Base-by-base conservation (phyloP, 1,284 basidiomycete genomes). In the Stereum hirsutum region DNA sequence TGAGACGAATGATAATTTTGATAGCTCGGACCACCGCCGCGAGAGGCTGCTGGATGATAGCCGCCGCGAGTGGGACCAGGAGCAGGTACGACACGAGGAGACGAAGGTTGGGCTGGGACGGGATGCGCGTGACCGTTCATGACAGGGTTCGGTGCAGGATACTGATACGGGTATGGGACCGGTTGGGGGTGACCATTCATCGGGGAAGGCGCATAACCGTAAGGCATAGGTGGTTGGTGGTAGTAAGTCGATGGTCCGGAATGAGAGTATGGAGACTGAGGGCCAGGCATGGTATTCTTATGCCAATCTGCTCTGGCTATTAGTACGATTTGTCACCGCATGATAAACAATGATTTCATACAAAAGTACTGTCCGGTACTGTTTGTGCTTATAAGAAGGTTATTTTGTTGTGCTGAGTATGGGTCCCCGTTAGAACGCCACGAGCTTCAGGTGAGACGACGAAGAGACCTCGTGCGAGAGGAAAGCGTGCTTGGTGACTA, bases 171-270 rank as follows among this genome's bases (percentile, higher is more conserved):
- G 39, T 52, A 51, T 14, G 44, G 47, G 20, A 46, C 24, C 6
- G 48, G 46, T n/a, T n/a, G n/a, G 12, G 31, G 39, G 23, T 49
- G 52, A 14, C 41, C 45, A 33, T 43, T 46, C 21, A 47, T 27
- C 25, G 26, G 36, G 8, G 54, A 26, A 36, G 60, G 62, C 40
- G 54, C 44, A 47, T 63, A 63, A 42, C n/a, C n/a, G n/a, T 56
- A 58, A n/a, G 52, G 57, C 19, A 56, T 45, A 5, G 54, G 55
- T 14, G 56, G 57, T 3, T 55, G 53, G 40, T 58, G 36, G 32
- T 63, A 61, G 42, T 58, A 63, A 21, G 56, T 58, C 24, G 57
- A 54, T 3, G 58, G 59, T 26, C 61, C 62, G 11, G 62, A 55
- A 43, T 57, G 57, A 7, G 60, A 46, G 43, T 62, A 63, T 2